These are phyloP conservation scores for Candida qinlingensis DNA, from an alignment of 805 yeast genomes.

Conservation along the genomic window DNA sequence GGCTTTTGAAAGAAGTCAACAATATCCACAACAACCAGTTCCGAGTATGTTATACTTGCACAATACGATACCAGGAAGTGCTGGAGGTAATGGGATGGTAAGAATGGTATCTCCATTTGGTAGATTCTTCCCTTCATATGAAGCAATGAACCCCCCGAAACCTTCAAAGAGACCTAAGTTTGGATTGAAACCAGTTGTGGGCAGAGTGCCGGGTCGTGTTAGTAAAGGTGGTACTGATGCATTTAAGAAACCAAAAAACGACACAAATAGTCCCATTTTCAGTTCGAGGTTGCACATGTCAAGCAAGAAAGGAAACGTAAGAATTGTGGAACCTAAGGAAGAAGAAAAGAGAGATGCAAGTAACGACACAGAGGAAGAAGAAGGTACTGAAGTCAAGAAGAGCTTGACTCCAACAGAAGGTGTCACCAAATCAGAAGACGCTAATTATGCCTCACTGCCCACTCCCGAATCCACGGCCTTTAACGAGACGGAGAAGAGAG, in stretches of 20 bases:
- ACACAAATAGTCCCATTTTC: not conserved
- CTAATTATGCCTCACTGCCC: conserved; percentile 19
- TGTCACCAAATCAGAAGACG: not conserved
- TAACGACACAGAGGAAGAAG: not conserved
- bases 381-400: not conserved
- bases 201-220: not conserved
- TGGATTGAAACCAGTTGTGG: not conserved
- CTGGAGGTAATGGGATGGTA: not conserved
- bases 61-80: not conserved
- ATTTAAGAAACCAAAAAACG: not conserved
- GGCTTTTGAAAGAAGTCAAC: conserved; percentile 1
- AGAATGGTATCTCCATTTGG: conserved; percentile 19
- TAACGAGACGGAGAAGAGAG: not conserved
- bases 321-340: conserved; percentile 1
- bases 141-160: conserved; percentile 25
- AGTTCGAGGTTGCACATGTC: conserved; percentile 1
- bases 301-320: conserved; percentile 1
- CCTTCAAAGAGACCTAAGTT: conserved; percentile 10
- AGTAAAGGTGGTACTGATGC: not conserved
- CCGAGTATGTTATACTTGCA: not conserved
- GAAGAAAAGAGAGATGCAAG: not conserved
- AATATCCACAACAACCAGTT: not conserved
- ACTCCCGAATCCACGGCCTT: conserved; percentile 24
- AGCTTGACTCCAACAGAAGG: too few species aligned
- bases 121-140: conserved; percentile 23